Evolutionary conservation across 1,284 basidiomycete genomes (phyloP), one percentile per base, ranked within the genome.

Genomic region (Boletus sp.): DNA sequence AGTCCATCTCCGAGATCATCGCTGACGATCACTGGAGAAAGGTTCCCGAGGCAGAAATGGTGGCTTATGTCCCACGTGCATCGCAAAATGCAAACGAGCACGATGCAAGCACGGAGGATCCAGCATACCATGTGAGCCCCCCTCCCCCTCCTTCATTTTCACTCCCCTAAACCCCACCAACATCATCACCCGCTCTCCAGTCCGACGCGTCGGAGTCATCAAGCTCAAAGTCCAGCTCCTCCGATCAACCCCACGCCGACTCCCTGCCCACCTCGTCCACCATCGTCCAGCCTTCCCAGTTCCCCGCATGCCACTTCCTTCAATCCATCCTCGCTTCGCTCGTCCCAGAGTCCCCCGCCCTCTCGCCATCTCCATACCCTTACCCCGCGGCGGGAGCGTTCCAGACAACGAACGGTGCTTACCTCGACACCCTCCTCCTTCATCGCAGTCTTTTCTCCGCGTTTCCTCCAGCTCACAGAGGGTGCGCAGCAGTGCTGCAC

Each of bases 361-460:
- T 66, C 49, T 67, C 46, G 30, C 64, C 64, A 4, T 81, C 72
- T 64, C 76, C 74, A 5, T 82, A 81, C 60, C 78, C 86, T 16
- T 80, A 80, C 60, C 68, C 74, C 54, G 70, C 80, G 40, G 72
- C 74, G 51, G 68, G 70, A 44, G 77, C 77, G 55, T 64, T 80
- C 54, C 76, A 77, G 57, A 85, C 81, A 46, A 82, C 82, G 45
- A 73, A 74, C 68, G 84, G 83, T 56, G 83, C 77, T 51, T 88
- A 86, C 61, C 76, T 88, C 65, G 85, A 88, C 58, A 72, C 76
- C 43, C 81, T 88, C 55, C 84, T 86, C 66, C 80, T 79, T 2
- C 85, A 88, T 67, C 82, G 85, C 59, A 78, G 82, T 61, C 76
- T 82, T 33, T 71, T 82, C 52, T 69, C 66, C 52, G 75, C 80